Evolutionary conservation across 768 basidiomycete genomes (phyloP).

Genomic region (Lyophyllum shimeji): DNA sequence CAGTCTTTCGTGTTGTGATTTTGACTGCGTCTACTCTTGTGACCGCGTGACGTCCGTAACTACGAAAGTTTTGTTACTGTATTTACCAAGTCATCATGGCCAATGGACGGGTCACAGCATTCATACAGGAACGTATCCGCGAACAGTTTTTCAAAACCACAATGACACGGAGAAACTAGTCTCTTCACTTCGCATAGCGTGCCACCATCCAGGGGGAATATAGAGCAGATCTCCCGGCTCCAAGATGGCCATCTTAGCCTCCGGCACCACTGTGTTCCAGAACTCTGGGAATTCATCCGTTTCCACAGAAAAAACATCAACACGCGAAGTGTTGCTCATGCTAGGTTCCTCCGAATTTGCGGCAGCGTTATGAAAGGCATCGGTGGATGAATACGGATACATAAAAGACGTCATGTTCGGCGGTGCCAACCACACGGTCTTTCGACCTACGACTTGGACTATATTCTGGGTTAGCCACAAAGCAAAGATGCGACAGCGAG

Average conservation of each 20-base stretch:
- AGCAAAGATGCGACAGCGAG: background rate
- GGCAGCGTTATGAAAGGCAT: constrained; percentile 33
- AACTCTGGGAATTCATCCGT: constrained; percentile 49
- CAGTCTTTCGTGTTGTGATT: background rate
- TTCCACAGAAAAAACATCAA: constrained; percentile 68
- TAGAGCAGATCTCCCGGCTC: constrained; percentile 84
- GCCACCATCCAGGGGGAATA: constrained; percentile 95
- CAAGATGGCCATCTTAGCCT: constrained; percentile 62
- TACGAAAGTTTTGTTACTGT: no score
- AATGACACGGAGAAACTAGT: constrained; percentile 87
- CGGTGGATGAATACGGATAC: constrained; percentile 48
- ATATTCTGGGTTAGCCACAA: constrained; percentile 11
- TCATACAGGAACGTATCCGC: background rate
- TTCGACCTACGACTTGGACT: constrained; percentile 89
- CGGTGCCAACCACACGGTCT: constrained; percentile 91
- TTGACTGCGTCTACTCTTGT: background rate
- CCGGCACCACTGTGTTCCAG: constrained; percentile 51
- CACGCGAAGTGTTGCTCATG: constrained; percentile 79
- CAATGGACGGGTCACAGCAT: no score
- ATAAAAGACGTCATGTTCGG: constrained; percentile 56
- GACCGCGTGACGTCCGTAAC: background rate
- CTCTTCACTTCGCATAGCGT: constrained; percentile 82
- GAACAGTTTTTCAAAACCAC: constrained; percentile 62
- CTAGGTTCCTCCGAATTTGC: constrained; percentile 40
- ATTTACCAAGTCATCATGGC: no score